Conservation (phyloP, 2,329 filamentous ascomycete genomes). For the Ceratocystis papillata region DNA sequence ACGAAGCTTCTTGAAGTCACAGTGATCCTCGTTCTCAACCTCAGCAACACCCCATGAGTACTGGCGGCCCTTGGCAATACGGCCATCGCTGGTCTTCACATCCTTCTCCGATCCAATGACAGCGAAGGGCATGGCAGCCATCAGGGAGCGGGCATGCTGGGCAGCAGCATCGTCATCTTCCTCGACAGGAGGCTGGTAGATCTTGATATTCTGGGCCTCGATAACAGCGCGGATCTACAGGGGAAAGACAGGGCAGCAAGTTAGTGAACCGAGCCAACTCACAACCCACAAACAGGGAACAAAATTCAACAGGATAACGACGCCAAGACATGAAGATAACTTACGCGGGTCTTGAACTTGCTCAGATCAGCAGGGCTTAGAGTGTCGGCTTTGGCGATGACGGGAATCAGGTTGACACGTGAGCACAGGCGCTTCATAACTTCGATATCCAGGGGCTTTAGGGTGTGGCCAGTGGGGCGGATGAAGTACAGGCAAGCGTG, state of each 20-base stretch:
- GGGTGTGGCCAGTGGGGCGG: slow-evolving; percentile 90
- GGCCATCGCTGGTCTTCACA: slow-evolving; percentile 88
- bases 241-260: slow-evolving; percentile 27
- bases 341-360: slow-evolving; percentile 89
- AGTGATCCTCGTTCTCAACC: slow-evolving; percentile 99
- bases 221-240: slow-evolving; percentile 81
- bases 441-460: slow-evolving; percentile 98
- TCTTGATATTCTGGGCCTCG: slow-evolving; percentile 98
- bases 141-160: slow-evolving; percentile 85
- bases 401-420: slow-evolving; percentile 94
- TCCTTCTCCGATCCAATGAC: slow-evolving; percentile 99
- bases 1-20: slow-evolving; percentile 99
- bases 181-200: slow-evolving; percentile 95
- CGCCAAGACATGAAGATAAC: slow-evolving; percentile 29
- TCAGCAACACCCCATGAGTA: slow-evolving; percentile 99
- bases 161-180: slow-evolving; percentile 96
- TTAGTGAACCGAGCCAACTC: slow-evolving; percentile 1
- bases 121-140: slow-evolving; percentile 95
- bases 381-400: slow-evolving; percentile 97
- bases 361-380: slow-evolving; percentile 83
- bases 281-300: neutral
- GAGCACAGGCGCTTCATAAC: slow-evolving; percentile 99
- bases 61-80: slow-evolving; percentile 96
- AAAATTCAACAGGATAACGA: neutral
- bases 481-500: slow-evolving; percentile 99